Base-by-base conservation (phyloP, 164 flowering plant genomes). In the Liquidambar formosana region DNA sequence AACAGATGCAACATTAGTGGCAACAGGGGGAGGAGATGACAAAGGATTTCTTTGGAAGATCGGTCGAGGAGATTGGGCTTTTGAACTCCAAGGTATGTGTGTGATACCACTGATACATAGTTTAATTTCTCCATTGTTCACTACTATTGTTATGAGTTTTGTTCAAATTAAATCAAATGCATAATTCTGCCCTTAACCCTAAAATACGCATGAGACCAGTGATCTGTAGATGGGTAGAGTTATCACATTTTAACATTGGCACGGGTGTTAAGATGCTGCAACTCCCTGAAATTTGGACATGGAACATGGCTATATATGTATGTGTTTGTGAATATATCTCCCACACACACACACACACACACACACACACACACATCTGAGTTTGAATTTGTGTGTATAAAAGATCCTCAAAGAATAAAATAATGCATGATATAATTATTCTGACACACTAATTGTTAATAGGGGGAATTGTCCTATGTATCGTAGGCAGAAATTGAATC, bases 11-110 rank as follows among this genome's bases (percentile, higher is more conserved):
- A 41, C 66, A 41, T 65, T 92, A 70, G 99, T 93, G 61, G 96
- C 93, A 65, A 90, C 96, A 38, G 98, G 98, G 48, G 98, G 98
- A 68, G 94, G 92, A 53, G 99, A 96, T 83, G 97, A 93, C 69
- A 89, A 71, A 75, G 97, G 92, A 47, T 96, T 89, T 82, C 72
- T 96, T 26, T 96, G 99, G 98, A 89, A 66, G 71, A 87, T 96
- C 70, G 88, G 89, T 57, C 79, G 68, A 64, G 96, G 90, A 76
- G 96, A 96, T 75, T 83, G 86, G 87, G 85, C 83, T 71, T 73
- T 80, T 71, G 90, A 90, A 74, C 89, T 95, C 45, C 77, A 73
- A 79, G 99, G 99, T 86, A 75, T 59, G 51, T 44, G 1, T 33
- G 15, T 18, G 26, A 13, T 12, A 23, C n/a, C 10, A 26, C 19